Conservation (phyloP, 73 alveolate species). For the Durusdinium trenchii region DNA sequence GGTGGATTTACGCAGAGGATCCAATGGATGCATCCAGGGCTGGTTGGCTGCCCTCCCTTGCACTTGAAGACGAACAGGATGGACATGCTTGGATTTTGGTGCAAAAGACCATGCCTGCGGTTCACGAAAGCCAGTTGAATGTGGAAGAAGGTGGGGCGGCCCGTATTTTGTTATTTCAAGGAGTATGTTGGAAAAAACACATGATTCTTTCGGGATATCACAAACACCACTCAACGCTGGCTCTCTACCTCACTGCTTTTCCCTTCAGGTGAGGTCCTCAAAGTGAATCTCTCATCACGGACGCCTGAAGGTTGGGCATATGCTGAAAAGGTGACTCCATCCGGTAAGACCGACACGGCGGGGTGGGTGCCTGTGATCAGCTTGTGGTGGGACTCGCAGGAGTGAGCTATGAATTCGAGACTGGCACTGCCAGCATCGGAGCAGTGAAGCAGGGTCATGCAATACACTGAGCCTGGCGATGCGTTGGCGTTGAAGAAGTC, state of each 20-base stretch:
- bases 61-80: conserved; percentile 22
- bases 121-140: conserved; percentile 47
- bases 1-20: conserved; percentile 88
- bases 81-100: conserved; percentile 61
- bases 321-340: conserved; percentile 29
- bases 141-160: no score
- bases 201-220: no score
- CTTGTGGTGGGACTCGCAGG: conserved; percentile 60
- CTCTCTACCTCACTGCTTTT: no score
- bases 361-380: conserved; percentile 87
- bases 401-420: conserved; percentile 51
- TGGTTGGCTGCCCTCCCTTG: conserved; percentile 75
- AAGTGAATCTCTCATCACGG: conserved; percentile 75
- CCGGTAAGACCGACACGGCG: conserved; percentile 69
- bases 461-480: conserved; percentile 38
- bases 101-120: conserved; percentile 70
- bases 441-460: conserved; percentile 85
- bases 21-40: conserved; percentile 83
- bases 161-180: no score
- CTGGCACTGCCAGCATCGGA: conserved; percentile 89
- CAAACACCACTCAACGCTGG: no score
- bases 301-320: conserved; percentile 91
- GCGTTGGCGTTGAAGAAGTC: background rate
- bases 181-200: no score
- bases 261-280: conserved; percentile 68